phyloP scores from a whole-genome alignment of 345 rosid species.

The Eutrema yunnanense region DNA sequence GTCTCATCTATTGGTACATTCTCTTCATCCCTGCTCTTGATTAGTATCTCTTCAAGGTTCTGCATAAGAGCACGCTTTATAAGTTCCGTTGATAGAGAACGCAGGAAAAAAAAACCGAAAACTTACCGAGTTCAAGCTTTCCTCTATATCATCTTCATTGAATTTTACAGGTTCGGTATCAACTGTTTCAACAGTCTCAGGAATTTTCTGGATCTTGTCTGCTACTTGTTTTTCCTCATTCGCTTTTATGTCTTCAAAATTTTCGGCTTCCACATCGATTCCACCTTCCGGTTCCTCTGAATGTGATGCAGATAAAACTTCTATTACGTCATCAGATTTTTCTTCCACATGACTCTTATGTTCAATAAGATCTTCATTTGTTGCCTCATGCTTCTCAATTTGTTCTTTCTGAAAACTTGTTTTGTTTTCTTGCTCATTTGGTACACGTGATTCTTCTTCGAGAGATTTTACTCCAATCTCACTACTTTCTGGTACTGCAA shows the following conservation, averaged over 20 bases:
- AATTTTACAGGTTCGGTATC: not conserved
- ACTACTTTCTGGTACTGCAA: not conserved
- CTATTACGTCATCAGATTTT: not conserved
- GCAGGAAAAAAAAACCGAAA: not conserved
- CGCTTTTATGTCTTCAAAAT: not conserved
- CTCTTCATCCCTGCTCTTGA: not conserved
- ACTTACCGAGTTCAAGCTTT: not conserved
- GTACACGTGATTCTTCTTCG: not conserved
- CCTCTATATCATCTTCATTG: not conserved
- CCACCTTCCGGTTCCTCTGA: not conserved
- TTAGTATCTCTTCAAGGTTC: constrained; percentile 25
- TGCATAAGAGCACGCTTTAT: constrained; percentile 7
- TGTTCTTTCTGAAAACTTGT: not conserved
- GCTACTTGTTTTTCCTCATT: constrained; percentile 14
- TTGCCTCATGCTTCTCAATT: constrained; percentile 4
- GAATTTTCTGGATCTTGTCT: not conserved
- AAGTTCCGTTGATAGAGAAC: not conserved
- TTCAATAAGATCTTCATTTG: not conserved
- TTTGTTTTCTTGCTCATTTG: not conserved
- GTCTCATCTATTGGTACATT: not conserved
- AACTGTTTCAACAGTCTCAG: not conserved
- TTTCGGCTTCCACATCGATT: not conserved
- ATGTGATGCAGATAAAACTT: constrained; percentile 7
- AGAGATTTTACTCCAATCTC: not conserved
- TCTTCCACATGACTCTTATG: not conserved